Base-by-base conservation (phyloP, 2,329 filamentous ascomycete genomes). In the Pseudogymnoascus sp. region DNA sequence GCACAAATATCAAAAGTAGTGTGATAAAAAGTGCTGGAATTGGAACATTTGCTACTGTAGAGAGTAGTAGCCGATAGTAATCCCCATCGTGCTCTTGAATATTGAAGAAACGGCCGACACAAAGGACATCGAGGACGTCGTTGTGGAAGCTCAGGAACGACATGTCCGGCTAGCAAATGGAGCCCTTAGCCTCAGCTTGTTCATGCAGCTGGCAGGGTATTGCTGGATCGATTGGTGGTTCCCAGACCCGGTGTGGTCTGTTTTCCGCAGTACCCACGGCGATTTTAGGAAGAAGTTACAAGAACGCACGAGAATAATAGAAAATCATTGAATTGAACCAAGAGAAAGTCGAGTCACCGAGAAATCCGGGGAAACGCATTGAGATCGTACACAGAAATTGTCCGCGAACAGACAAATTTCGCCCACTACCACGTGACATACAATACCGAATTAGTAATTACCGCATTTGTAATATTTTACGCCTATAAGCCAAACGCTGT, bases 11-110 rank as follows among this genome's bases (percentile, higher is more conserved):
- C 52, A 66, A 64, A 30, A 72, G 62, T 42, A 72, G 66, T 5
- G 70, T 69, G 11, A 71, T 35, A 42, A 72, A 65, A 59, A 72
- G 72, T 41, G 68, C 70, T 12, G 64, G 64, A 2, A 70, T 72
- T 4, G 72, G 71, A 58, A 74, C 65, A 41, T 65, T 60, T 22
- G 69, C 64, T n/a, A 72, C 63, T 58, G 63, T 61, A 7, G 69
- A 65, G 59, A 67, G 64, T 62, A 72, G 63, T 64, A 70, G 68
- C 38, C 66, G 60, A 12, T 64, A 70, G 65, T 72, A 72, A 16
- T 61, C 58, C 19, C 68, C 64, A 68, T 69, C 69, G 42, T 70
- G 67, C 22, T 69, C 63, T 49, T 69, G 61, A 60, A 67, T 60
- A 35, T 55, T 55, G 49, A 33, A 55, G 49, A 55, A 38, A 14